Evolutionary conservation across 2,329 filamentous ascomycete genomes (phyloP).

Genomic region (Epichloe hybrida): DNA sequence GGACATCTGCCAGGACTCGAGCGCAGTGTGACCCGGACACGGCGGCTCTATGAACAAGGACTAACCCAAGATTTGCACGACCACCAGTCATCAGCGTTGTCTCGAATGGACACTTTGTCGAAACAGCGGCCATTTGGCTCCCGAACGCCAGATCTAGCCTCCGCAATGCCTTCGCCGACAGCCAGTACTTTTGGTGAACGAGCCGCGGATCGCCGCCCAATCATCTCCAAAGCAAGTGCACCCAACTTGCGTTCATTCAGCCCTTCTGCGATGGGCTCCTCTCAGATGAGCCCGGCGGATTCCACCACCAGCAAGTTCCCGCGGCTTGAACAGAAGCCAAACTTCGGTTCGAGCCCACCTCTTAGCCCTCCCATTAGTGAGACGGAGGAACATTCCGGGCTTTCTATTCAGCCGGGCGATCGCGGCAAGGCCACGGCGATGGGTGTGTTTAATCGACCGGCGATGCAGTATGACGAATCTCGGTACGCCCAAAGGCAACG

Average conservation of each 20-base stretch:
- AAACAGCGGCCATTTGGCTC: constrained; percentile 41
- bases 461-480: constrained; percentile 67
- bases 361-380: constrained; percentile 53
- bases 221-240: constrained; percentile 47
- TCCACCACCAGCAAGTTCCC: constrained; percentile 21
- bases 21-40: constrained; percentile 53
- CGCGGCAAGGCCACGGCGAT: constrained; percentile 67
- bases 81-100: constrained; percentile 62
- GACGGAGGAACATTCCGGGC: constrained; percentile 47
- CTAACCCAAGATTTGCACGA: constrained; percentile 69
- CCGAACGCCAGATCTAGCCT: constrained; percentile 35
- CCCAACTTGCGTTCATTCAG: constrained; percentile 52
- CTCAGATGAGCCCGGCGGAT: constrained; percentile 26
- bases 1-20: constrained; percentile 36
- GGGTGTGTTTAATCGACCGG: constrained; percentile 53
- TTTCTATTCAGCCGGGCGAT: constrained; percentile 63
- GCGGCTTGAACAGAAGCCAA: constrained; percentile 18
- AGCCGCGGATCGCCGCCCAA: constrained; percentile 29
- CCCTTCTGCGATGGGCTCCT: constrained; percentile 28
- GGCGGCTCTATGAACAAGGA: constrained; percentile 71
- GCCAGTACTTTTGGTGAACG: constrained; percentile 31
- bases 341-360: constrained; percentile 23
- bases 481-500: constrained; percentile 72
- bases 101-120: constrained; percentile 67
- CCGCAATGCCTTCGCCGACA: constrained; percentile 33